Evolutionary conservation across 345 rosid species (phyloP).

Genomic region (Eucalyptus albens): DNA sequence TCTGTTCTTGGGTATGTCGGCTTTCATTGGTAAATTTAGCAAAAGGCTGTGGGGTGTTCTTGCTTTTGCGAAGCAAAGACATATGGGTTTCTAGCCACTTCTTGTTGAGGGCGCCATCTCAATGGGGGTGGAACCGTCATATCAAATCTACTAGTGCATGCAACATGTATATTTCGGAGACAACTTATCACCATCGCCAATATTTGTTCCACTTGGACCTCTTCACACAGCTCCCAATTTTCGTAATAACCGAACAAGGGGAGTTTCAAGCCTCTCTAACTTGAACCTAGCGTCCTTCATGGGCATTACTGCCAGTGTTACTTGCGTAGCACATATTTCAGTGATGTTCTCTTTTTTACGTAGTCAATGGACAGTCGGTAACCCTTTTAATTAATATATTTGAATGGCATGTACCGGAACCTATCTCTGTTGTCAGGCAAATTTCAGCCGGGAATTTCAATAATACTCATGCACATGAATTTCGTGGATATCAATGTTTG

Average conservation of each 20-base stretch:
- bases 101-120: neutral
- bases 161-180: neutral
- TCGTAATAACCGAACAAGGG: neutral
- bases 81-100: neutral
- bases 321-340: too few relatives aligned
- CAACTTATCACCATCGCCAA: neutral
- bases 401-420: too few relatives aligned
- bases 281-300: neutral
- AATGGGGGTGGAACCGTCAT: neutral
- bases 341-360: too few relatives aligned
- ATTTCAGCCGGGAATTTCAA: too few relatives aligned
- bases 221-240: rapidly evolving
- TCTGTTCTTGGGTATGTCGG: neutral
- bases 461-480: too few relatives aligned
- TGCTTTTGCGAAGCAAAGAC: neutral
- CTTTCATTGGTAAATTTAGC: neutral
- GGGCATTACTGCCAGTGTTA: too few relatives aligned
- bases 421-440: too few relatives aligned
- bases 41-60: neutral
- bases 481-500: too few relatives aligned
- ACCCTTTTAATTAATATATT: too few relatives aligned
- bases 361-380: too few relatives aligned
- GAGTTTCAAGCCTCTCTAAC: neutral
- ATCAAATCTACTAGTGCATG: neutral
- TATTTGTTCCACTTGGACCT: neutral